These are phyloP conservation scores for Amesomyces nigricolor DNA, from an alignment of 2,329 filamentous ascomycete genomes.

Conservation along the genomic window DNA sequence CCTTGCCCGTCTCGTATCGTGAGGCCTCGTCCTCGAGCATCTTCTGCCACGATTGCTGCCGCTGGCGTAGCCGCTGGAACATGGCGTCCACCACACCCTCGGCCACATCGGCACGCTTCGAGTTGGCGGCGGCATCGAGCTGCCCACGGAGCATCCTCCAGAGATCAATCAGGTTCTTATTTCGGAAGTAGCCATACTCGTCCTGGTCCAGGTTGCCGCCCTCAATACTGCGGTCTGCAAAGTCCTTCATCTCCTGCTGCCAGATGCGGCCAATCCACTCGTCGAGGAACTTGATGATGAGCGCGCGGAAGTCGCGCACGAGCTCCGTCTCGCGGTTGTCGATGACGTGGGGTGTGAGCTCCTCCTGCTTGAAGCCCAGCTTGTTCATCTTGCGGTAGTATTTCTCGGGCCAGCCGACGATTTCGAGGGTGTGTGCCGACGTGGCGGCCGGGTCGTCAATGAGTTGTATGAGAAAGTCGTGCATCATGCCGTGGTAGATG, in stretches of 20 bases:
- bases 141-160: slow-evolving; percentile 98
- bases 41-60: slow-evolving; percentile 80
- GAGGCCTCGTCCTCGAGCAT: slow-evolving; percentile 81
- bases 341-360: slow-evolving; percentile 79
- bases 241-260: slow-evolving; percentile 71
- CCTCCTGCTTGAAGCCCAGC: slow-evolving; percentile 69
- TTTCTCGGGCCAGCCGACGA: slow-evolving; percentile 91
- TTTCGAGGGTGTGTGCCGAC: slow-evolving; percentile 80
- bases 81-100: slow-evolving; percentile 96
- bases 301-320: slow-evolving; percentile 85
- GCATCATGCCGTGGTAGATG: slow-evolving; percentile 93
- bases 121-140: slow-evolving; percentile 76
- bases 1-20: slow-evolving; percentile 58
- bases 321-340: slow-evolving; percentile 87
- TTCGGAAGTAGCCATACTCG: slow-evolving; percentile 85
- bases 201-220: slow-evolving; percentile 74
- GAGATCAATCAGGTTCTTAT: slow-evolving; percentile 85
- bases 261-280: slow-evolving; percentile 97
- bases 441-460: slow-evolving; percentile 81
- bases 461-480: slow-evolving; percentile 78
- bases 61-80: slow-evolving; percentile 76
- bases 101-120: slow-evolving; percentile 80
- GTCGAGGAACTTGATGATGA: slow-evolving; percentile 92
- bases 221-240: slow-evolving; percentile 70
- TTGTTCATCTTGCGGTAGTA: slow-evolving; percentile 96